phyloP scores from a whole-genome alignment of 805 yeast species.

The Nakazawaea siamensis region DNA sequence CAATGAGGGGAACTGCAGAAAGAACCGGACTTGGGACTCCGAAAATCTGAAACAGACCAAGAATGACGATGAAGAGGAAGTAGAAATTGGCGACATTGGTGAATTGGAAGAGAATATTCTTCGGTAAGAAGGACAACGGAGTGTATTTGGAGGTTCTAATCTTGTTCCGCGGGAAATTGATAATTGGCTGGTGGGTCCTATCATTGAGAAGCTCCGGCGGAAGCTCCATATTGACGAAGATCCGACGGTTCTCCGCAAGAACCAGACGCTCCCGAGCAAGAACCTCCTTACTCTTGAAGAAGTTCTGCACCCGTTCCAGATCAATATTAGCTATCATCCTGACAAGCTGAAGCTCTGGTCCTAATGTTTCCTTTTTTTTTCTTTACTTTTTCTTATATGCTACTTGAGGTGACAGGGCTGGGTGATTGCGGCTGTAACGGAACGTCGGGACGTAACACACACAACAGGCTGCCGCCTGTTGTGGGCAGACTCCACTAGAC shows the following conservation, averaged over 20 bases:
- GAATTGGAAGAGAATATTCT: slow-evolving; percentile 73
- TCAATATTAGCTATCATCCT: background rate
- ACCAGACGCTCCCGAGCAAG: background rate
- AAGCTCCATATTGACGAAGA: slow-evolving; percentile 43
- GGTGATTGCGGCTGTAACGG: no score
- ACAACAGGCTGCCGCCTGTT: no score
- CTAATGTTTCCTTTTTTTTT: no score
- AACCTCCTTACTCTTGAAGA: slow-evolving; percentile 2
- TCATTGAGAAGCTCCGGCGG: slow-evolving; percentile 21
- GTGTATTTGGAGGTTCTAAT: slow-evolving; percentile 95
- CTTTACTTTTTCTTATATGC: no score
- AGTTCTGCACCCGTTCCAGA: background rate
- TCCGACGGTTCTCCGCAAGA: slow-evolving; percentile 25
- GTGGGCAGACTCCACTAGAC: no score
- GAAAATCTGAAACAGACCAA: slow-evolving; percentile 72
- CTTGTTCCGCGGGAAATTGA: slow-evolving; percentile 76
- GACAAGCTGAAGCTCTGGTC: no score
- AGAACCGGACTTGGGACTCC: slow-evolving; percentile 77
- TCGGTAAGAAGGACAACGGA: slow-evolving; percentile 81
- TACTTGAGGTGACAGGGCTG: no score
- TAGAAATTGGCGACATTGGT: slow-evolving; percentile 85
- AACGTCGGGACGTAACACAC: no score
- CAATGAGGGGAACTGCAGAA: slow-evolving; percentile 72
- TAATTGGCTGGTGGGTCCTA: slow-evolving; percentile 27
- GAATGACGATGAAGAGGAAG: slow-evolving; percentile 68